Conservation (phyloP, 1,284 basidiomycete genomes). For the Austropuccinia psidii region DNA sequence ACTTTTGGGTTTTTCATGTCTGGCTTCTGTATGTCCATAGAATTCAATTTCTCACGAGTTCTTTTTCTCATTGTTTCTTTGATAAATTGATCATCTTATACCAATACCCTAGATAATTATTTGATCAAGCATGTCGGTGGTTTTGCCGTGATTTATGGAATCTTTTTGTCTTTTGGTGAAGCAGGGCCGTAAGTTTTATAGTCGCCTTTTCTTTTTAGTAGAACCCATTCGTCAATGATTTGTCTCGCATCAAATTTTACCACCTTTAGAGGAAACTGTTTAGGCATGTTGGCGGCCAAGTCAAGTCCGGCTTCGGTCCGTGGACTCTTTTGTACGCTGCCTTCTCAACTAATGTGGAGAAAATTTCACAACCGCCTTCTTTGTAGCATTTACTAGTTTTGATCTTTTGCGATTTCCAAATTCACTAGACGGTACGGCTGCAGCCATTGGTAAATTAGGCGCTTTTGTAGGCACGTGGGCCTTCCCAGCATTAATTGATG, state of each 20-base stretch:
- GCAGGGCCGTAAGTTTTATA: conserved; percentile 67
- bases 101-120: conserved; percentile 1
- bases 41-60: too few species aligned
- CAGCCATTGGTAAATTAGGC: conserved; percentile 78
- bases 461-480: conserved; percentile 73
- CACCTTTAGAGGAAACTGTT: conserved; percentile 32
- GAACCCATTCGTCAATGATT: too few species aligned
- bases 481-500: conserved; percentile 28
- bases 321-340: conserved; percentile 63
- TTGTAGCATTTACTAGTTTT: too few species aligned
- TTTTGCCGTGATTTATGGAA: conserved; percentile 66
- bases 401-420: too few species aligned
- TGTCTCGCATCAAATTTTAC: too few species aligned
- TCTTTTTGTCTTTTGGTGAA: conserved; percentile 66
- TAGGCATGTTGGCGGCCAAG: conserved; percentile 63
- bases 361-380: conserved; percentile 40
- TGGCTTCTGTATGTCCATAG: conserved; percentile 53
- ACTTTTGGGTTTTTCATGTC: conserved; percentile 76
- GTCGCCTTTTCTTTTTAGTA: conserved; percentile 55
- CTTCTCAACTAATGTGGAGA: not conserved
- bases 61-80: too few species aligned
- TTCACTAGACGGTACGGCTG: conserved; percentile 67
- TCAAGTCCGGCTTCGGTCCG: conserved; percentile 70
- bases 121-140: conserved; percentile 58
- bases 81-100: conserved; percentile 48